Conservation (phyloP, 768 basidiomycete genomes). For the Kockovaella imperatae region DNA sequence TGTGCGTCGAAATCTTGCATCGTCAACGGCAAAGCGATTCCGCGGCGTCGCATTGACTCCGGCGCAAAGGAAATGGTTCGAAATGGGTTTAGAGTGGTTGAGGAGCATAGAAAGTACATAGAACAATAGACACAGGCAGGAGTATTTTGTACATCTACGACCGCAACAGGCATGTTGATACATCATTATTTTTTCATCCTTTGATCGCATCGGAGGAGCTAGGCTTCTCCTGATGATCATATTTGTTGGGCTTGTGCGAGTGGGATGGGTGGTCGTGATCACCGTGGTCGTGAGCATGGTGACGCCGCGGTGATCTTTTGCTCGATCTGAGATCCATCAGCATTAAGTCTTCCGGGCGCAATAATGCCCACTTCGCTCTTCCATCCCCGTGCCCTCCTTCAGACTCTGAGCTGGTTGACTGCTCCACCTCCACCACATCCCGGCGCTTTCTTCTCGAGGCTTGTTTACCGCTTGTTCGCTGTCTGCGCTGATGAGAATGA, state of each 20-base stretch:
- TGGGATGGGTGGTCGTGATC: not conserved
- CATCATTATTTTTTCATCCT: constrained; percentile 3
- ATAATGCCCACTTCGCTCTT: constrained; percentile 11
- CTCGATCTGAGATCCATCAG: not conserved
- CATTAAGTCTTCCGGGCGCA: not conserved
- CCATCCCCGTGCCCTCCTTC: constrained; percentile 23
- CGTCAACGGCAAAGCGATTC: constrained; percentile 56
- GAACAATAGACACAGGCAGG: constrained; percentile 3
- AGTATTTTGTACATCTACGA: not conserved
- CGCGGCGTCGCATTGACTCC: constrained; percentile 56
- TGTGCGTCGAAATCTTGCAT: constrained; percentile 59
- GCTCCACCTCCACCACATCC: constrained; percentile 1
- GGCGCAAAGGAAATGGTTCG: constrained; percentile 64
- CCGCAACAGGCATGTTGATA: not conserved
- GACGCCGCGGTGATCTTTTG: not conserved
- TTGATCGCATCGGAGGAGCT: not conserved
- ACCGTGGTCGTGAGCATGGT: constrained; percentile 4
- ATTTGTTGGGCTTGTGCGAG: constrained; percentile 2
- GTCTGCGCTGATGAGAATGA: not conserved
- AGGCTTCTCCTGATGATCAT: not conserved
- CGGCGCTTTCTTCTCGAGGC: constrained; percentile 8
- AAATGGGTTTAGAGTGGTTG: constrained; percentile 53
- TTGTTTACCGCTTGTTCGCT: constrained; percentile 1
- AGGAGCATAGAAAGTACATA: constrained; percentile 11
- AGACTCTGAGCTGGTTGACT: constrained; percentile 13